Conservation (phyloP, 257 asterid species). For the Paulownia fortunei region DNA sequence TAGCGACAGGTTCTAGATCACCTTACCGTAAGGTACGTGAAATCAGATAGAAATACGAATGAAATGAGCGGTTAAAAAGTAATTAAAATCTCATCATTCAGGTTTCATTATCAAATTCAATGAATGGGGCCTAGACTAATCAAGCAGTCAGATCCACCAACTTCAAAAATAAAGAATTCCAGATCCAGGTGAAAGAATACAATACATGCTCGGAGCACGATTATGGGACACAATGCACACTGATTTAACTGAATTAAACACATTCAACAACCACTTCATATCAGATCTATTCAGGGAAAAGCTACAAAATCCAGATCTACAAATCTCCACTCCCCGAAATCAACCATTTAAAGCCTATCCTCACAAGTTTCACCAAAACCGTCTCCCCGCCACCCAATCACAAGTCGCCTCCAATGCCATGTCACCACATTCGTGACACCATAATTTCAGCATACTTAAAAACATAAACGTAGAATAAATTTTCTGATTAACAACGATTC, state of each 20-base stretch:
- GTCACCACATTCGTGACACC: slow-evolving; percentile 23
- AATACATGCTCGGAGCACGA: slow-evolving; percentile 34
- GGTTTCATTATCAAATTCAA: not conserved
- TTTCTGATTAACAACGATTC: not conserved
- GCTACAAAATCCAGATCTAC: slow-evolving; percentile 44
- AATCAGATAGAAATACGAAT: not conserved
- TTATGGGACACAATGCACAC: slow-evolving; percentile 39
- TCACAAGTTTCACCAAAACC: not conserved
- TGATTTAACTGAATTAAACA: slow-evolving; percentile 33
- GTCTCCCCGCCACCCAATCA: slow-evolving; percentile 19
- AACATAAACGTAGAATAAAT: not conserved
- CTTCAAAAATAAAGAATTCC: not conserved
- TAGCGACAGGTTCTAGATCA: not conserved
- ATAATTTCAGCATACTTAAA: not conserved
- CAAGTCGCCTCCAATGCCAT: slow-evolving; percentile 4
- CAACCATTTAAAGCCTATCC: slow-evolving; percentile 26
- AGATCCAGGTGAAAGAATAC: slow-evolving; percentile 38
- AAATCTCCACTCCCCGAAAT: not conserved
- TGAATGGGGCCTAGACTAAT: slow-evolving; percentile 10
- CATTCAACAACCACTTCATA: slow-evolving; percentile 30
- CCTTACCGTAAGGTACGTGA: not conserved
- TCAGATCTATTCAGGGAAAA: slow-evolving; percentile 38
- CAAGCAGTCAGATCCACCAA: slow-evolving; percentile 39
- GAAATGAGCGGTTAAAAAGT: not conserved
- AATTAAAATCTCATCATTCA: not conserved